Evolutionary conservation across 2,329 filamentous ascomycete genomes (phyloP).

Genomic region (Mariannaea sp.): DNA sequence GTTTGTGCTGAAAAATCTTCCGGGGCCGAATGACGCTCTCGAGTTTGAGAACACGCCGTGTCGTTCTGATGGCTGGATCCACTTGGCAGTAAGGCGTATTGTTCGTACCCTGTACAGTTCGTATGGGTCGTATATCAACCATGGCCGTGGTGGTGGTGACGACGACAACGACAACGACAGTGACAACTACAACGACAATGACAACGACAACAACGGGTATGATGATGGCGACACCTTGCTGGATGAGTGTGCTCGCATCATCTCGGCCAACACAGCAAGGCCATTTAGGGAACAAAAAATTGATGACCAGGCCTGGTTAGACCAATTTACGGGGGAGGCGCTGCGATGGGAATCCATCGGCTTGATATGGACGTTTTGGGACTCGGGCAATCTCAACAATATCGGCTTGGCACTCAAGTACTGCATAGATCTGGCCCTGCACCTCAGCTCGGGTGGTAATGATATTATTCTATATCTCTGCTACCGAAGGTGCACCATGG

Average conservation of each 20-base stretch:
- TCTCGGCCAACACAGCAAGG: constrained; percentile 46
- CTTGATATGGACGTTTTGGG: constrained; percentile 41
- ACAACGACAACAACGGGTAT: too few species aligned
- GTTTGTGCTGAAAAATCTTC: constrained; percentile 45
- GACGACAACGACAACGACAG: too few species aligned
- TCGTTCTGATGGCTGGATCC: constrained; percentile 42
- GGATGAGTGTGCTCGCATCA: constrained; percentile 42
- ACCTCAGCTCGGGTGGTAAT: constrained; percentile 41
- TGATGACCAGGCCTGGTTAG: constrained; percentile 45
- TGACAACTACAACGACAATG: too few species aligned
- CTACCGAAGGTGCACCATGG: constrained; percentile 41
- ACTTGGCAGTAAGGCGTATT: constrained; percentile 36
- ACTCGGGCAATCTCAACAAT: constrained; percentile 7
- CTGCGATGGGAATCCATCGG: constrained; percentile 53
- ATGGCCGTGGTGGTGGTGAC: too few species aligned
- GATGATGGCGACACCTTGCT: constrained; percentile 39
- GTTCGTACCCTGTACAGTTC: constrained; percentile 40
- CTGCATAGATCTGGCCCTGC: constrained; percentile 42
- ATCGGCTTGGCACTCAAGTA: constrained; percentile 29
- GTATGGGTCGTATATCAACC: constrained; percentile 40
- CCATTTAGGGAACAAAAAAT: constrained; percentile 44
- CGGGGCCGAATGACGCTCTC: constrained; percentile 31
- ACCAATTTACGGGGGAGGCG: constrained; percentile 45
- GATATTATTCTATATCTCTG: constrained; percentile 46
- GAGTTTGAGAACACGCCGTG: constrained; percentile 28